A percentile compares a stretch with the other conserved stretches of the same genome.
These are phyloP conservation scores for Fraxinus sp. DNA, from an alignment of 305 asterid species.

Conservation along the genomic window DNA sequence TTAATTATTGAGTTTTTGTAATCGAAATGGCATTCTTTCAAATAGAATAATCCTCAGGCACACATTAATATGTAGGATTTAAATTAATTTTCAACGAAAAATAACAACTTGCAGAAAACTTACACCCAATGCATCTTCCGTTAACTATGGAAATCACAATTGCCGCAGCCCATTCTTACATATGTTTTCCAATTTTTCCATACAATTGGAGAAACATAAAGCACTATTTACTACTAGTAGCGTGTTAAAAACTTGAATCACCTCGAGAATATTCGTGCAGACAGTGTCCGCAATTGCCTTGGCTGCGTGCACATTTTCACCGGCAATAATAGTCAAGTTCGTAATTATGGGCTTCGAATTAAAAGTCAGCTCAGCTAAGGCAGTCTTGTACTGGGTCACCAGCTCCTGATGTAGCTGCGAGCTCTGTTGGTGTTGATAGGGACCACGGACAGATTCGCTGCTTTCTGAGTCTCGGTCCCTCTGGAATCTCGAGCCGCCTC, in stretches of 20 bases:
- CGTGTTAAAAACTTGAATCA: slow-evolving; percentile 47
- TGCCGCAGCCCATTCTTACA: slow-evolving; percentile 28
- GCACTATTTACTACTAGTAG: slow-evolving; percentile 29
- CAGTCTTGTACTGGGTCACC: slow-evolving; percentile 76
- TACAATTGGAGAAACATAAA: slow-evolving; percentile 27
- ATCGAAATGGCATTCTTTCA: not conserved
- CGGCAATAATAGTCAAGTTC: slow-evolving; percentile 86
- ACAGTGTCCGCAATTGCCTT: slow-evolving; percentile 68
- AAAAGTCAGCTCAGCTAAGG: slow-evolving; percentile 73
- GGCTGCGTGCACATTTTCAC: slow-evolving; percentile 78
- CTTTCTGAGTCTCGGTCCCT: slow-evolving; percentile 52
- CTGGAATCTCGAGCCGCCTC: slow-evolving; percentile 32
- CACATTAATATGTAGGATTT: not conserved
- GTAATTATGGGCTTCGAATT: slow-evolving; percentile 91
- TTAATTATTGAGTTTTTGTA: not conserved
- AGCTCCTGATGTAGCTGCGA: slow-evolving; percentile 62
- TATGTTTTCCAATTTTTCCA: not conserved
- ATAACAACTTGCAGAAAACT: not conserved
- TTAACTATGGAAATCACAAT: slow-evolving; percentile 15
- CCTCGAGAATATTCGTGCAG: slow-evolving; percentile 81
- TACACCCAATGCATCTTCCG: not conserved
- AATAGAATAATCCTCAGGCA: not conserved
- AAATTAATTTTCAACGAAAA: slow-evolving; percentile 13
- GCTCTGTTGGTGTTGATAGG: slow-evolving; percentile 44
- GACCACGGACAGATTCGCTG: slow-evolving; percentile 53